phyloP scores from a whole-genome alignment of 306 rosid genomes.

The Quercus aquifolioides region DNA sequence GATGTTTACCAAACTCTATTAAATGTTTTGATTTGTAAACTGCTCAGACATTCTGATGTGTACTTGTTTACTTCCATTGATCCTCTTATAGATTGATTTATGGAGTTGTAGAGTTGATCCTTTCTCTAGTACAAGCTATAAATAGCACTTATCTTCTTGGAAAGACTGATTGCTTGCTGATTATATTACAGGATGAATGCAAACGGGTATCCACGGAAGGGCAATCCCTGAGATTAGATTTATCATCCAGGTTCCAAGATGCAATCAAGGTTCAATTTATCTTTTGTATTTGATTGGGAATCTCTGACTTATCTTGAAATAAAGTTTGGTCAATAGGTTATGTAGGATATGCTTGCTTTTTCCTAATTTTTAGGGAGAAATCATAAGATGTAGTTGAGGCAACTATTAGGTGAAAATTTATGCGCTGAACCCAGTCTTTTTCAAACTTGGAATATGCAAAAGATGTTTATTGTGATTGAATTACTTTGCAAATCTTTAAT shows the following conservation, averaged over 20 bases:
- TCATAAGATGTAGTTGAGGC: background rate
- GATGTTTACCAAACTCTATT: background rate
- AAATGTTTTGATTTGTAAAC: background rate
- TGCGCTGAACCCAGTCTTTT: too few species aligned
- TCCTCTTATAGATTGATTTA: background rate
- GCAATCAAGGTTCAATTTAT: conserved; percentile 73
- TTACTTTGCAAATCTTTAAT: background rate
- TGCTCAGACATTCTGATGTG: background rate
- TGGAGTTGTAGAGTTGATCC: conserved; percentile 2
- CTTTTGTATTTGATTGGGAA: background rate
- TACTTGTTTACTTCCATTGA: background rate
- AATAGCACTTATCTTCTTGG: conserved; percentile 10
- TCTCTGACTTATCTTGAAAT: conserved; percentile 4
- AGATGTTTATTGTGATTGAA: background rate
- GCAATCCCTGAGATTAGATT: conserved; percentile 80
- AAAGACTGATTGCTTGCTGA: conserved; percentile 17
- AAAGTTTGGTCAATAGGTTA: background rate
- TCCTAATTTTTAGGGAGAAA: background rate
- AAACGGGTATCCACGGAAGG: conserved; percentile 94
- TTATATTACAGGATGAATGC: conserved; percentile 78
- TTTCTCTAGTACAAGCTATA: background rate
- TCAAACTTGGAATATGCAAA: background rate
- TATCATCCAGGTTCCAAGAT: conserved; percentile 88
- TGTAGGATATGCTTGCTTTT: background rate
- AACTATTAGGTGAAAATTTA: background rate